These are phyloP conservation scores for Pseudocercospora vitis DNA, from an alignment of 2,329 filamentous ascomycete species.

Conservation along the genomic window DNA sequence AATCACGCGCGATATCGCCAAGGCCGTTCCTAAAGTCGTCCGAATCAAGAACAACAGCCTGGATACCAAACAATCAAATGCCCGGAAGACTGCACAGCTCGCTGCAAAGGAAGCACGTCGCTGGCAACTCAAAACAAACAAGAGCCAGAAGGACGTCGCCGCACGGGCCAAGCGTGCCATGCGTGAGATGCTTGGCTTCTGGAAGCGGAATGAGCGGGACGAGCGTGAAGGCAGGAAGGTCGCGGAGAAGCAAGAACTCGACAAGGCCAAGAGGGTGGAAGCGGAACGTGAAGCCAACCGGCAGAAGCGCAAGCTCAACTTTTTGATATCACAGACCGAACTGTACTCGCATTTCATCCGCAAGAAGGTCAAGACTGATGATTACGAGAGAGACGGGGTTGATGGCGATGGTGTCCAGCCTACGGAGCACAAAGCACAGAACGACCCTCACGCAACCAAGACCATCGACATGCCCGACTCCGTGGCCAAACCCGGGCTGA, in stretches of 20 bases:
- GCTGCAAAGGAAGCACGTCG: conserved; percentile 95
- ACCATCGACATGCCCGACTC: conserved; percentile 51
- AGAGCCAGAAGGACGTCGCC: conserved; percentile 96
- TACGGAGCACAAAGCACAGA: conserved; percentile 51
- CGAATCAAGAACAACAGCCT: conserved; percentile 85
- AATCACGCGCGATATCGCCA: conserved; percentile 91
- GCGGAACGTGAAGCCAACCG: conserved; percentile 95
- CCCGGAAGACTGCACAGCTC: conserved; percentile 94
- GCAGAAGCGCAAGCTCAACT: conserved; percentile 98
- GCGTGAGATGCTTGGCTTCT: conserved; percentile 99
- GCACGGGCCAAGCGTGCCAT: conserved; percentile 96
- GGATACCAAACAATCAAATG: conserved; percentile 85
- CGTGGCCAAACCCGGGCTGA: conserved; percentile 56
- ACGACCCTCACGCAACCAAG: conserved; percentile 43
- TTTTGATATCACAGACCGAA: conserved; percentile 97
- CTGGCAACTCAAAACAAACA: conserved; percentile 97
- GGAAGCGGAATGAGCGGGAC: conserved; percentile 97
- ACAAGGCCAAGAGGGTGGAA: conserved; percentile 94
- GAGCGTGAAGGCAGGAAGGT: conserved; percentile 92
- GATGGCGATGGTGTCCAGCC: conserved; percentile 66
- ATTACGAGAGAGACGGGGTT: conserved; percentile 87
- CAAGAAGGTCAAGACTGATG: conserved; percentile 97
- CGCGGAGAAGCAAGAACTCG: conserved; percentile 91
- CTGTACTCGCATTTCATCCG: conserved; percentile 99
- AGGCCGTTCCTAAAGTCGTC: conserved; percentile 88